A percentile compares a stretch with the other conserved stretches of the same genome.
Conservation (phyloP, 2,329 filamentous ascomycete genomes). For the Colletotrichum australisinense region DNA sequence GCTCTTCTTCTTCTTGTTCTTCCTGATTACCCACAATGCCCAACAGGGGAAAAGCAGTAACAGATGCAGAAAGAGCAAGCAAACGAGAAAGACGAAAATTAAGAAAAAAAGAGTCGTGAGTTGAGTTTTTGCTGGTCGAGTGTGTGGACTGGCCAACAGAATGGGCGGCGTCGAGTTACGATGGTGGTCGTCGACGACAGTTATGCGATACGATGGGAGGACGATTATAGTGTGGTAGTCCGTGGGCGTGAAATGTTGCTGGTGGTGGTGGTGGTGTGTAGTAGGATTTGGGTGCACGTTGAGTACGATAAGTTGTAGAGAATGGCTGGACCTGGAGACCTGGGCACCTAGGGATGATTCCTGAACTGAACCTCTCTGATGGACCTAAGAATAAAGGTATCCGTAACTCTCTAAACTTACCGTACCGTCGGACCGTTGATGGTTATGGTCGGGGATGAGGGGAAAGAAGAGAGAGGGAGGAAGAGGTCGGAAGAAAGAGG, state of each 20-base stretch:
- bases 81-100: neutral
- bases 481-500: constrained; percentile 33
- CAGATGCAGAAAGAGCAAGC: constrained; percentile 5
- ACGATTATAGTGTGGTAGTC: neutral
- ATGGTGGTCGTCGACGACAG: neutral
- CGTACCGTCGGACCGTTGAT: constrained; percentile 33
- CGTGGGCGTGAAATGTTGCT: neutral
- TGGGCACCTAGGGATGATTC: neutral
- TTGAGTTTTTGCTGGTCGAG: neutral
- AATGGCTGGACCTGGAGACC: constrained; percentile 24
- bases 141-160: constrained; percentile 7
- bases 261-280: neutral
- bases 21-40: constrained; percentile 12
- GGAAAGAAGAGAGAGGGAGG: constrained; percentile 40
- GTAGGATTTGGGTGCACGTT: constrained; percentile 5
- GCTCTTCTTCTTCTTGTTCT: constrained; percentile 8
- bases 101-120: neutral
- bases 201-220: neutral
- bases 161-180: constrained; percentile 9
- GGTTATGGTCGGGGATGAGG: constrained; percentile 42
- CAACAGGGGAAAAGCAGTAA: constrained; percentile 7
- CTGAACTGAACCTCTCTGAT: constrained; percentile 13
- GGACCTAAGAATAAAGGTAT: constrained; percentile 22
- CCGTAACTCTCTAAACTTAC: constrained; percentile 28
- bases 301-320: constrained; percentile 23